Percentiles rank a stretch among this genome's conserved stretches.
phyloP scores from a whole-genome alignment of 139 green algal species.

The Ettlia oleoabundans region DNA sequence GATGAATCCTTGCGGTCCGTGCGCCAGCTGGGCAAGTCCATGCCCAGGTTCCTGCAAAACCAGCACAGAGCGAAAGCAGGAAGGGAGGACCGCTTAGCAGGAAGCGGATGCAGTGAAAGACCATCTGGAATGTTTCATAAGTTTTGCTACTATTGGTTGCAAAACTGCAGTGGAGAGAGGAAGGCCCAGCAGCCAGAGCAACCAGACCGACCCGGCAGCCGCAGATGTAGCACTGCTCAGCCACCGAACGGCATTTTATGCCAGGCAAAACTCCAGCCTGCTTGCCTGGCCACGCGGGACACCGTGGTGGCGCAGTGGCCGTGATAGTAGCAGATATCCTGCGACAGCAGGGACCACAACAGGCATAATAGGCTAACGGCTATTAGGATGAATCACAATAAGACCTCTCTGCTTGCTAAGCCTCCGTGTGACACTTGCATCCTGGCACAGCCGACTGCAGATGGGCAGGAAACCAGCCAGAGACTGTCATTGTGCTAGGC shows the following conservation, averaged over 20 bases:
- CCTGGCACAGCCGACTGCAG: no score
- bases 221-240: no score
- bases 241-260: no score
- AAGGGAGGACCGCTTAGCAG: background rate
- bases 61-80: background rate
- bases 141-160: no score
- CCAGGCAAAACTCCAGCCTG: no score
- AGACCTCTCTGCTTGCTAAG: no score
- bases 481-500: no score
- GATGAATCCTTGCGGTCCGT: background rate
- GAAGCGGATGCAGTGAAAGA: no score
- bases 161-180: background rate
- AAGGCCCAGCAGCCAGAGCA: background rate
- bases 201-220: background rate
- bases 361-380: background rate
- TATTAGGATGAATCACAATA: no score
- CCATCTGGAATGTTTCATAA: no score
- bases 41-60: conserved; percentile 24
- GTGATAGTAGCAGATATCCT: conserved; percentile 25
- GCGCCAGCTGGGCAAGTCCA: conserved; percentile 2
- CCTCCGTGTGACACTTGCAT: no score
- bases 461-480: no score
- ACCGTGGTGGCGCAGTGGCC: conserved; percentile 31
- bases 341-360: background rate
- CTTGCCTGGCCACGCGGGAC: conserved; percentile 12